Conservation (phyloP, 192 early-diverging fungal genomes). For the Physocladia obscura region DNA sequence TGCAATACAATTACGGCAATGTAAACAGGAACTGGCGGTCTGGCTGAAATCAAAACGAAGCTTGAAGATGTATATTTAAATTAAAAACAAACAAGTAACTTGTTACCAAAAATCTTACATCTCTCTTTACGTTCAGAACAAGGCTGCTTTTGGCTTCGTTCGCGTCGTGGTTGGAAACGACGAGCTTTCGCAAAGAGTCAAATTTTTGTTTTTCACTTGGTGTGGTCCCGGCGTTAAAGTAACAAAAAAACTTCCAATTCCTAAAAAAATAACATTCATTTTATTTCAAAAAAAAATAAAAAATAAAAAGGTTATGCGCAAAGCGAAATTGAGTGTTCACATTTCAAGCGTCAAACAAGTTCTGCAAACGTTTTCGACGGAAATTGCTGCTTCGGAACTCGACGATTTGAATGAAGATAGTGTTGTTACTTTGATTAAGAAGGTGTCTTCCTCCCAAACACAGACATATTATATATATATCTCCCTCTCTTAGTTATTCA, state of each 20-base stretch:
- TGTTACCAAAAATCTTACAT: background rate
- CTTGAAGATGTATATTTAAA: slow-evolving; percentile 47
- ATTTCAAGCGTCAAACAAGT: slow-evolving; percentile 76
- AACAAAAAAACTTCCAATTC: slow-evolving; percentile 48
- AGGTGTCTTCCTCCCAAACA: too few relatives aligned
- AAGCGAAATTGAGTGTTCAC: slow-evolving; percentile 77
- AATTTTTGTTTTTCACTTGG: slow-evolving; percentile 47
- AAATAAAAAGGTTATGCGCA: slow-evolving; percentile 79
- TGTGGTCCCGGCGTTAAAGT: slow-evolving; percentile 31
- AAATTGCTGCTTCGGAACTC: slow-evolving; percentile 60
- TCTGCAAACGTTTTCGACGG: slow-evolving; percentile 67
- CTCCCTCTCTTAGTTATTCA: too few relatives aligned
- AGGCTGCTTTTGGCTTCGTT: slow-evolving; percentile 80
- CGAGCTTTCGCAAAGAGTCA: slow-evolving; percentile 46
- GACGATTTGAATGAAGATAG: slow-evolving; percentile 66
- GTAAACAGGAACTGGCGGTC: slow-evolving; percentile 58
- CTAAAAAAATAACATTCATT: slow-evolving; percentile 40
- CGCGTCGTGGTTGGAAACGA: slow-evolving; percentile 66
- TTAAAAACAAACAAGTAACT: too few relatives aligned
- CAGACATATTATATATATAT: too few relatives aligned
- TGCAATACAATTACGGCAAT: too few relatives aligned
- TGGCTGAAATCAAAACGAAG: slow-evolving; percentile 60
- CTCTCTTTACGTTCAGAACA: slow-evolving; percentile 33
- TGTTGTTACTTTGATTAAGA: slow-evolving; percentile 62
- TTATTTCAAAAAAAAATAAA: slow-evolving; percentile 1